phyloP scores from a whole-genome alignment of 345 rosid species.

The Zanthoxylum bungeanum region DNA sequence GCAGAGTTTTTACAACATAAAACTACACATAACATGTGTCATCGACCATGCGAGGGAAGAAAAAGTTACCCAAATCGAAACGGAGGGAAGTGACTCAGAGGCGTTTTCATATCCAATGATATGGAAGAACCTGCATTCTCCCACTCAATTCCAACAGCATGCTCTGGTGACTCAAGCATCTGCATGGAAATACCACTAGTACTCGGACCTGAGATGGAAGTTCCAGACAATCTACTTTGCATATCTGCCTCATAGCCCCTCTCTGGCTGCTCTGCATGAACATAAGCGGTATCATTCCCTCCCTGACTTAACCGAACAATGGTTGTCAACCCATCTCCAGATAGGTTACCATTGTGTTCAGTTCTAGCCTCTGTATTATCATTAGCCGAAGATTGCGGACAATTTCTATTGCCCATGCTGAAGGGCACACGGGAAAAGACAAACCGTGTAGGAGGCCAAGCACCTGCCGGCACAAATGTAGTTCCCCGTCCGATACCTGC shows the following conservation, averaged over 20 bases:
- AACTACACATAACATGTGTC: not conserved
- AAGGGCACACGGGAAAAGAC: slow-evolving; percentile 94
- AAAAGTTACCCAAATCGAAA: slow-evolving; percentile 90
- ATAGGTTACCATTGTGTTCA: slow-evolving; percentile 65
- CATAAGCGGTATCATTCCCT: slow-evolving; percentile 40
- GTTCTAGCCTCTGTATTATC: slow-evolving; percentile 79
- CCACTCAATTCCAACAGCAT: slow-evolving; percentile 69
- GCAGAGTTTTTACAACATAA: slow-evolving; percentile 11
- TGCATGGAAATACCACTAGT: slow-evolving; percentile 51
- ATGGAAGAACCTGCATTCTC: slow-evolving; percentile 69
- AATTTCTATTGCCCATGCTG: slow-evolving; percentile 63
- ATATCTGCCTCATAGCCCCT: slow-evolving; percentile 49
- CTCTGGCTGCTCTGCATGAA: slow-evolving; percentile 55
- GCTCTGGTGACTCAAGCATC: slow-evolving; percentile 66
- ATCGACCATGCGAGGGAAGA: slow-evolving; percentile 4
- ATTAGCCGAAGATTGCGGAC: slow-evolving; percentile 78
- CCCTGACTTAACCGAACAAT: slow-evolving; percentile 84
- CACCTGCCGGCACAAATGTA: slow-evolving; percentile 70
- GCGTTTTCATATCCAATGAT: slow-evolving; percentile 88
- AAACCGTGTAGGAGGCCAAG: slow-evolving; percentile 87
- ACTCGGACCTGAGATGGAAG: slow-evolving; percentile 40
- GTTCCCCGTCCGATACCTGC: slow-evolving; percentile 94
- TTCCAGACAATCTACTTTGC: slow-evolving; percentile 42
- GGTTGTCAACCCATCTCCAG: slow-evolving; percentile 92
- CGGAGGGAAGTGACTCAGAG: slow-evolving; percentile 93